These are phyloP conservation scores for Annona cherimola DNA, from an alignment of 164 flowering plant species.

Conservation along the genomic window DNA sequence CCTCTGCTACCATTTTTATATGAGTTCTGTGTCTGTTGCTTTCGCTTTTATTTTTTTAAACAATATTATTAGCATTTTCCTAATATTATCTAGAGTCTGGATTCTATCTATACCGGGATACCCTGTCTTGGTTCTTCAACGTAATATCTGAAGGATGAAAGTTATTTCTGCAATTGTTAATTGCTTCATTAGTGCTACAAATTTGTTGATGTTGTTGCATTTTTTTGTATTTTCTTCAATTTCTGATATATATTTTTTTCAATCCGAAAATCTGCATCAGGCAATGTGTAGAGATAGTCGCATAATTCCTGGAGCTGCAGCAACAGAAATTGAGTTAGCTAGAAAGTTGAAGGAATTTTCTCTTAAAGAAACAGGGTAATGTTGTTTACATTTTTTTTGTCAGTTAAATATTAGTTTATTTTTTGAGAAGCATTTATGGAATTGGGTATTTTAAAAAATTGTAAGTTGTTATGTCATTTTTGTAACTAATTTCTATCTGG, in stretches of 20 bases:
- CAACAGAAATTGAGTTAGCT: constrained; percentile 95
- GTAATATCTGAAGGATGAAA: no score
- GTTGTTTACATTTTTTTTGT: background rate
- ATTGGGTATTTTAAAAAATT: background rate
- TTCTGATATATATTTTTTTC: background rate
- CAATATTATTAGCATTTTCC: no score
- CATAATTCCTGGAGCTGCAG: constrained; percentile 90
- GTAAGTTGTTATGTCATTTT: background rate
- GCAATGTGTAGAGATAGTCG: constrained; percentile 96
- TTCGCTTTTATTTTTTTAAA: no score
- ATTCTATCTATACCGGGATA: no score
- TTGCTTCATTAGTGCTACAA: background rate
- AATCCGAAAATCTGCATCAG: constrained; percentile 31
- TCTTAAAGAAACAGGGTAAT: constrained; percentile 83
- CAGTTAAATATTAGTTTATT: no score
- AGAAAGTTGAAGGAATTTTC: constrained; percentile 79
- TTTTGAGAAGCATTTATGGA: background rate
- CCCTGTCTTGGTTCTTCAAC: no score
- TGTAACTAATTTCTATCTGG: background rate
- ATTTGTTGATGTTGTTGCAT: background rate
- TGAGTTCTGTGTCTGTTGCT: no score
- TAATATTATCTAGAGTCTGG: no score
- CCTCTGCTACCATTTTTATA: no score
- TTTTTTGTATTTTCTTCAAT: background rate
- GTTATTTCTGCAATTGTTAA: no score